phyloP scores from a whole-genome alignment of 495 filamentous ascomycete species.

The Xeromyces bisporus region DNA sequence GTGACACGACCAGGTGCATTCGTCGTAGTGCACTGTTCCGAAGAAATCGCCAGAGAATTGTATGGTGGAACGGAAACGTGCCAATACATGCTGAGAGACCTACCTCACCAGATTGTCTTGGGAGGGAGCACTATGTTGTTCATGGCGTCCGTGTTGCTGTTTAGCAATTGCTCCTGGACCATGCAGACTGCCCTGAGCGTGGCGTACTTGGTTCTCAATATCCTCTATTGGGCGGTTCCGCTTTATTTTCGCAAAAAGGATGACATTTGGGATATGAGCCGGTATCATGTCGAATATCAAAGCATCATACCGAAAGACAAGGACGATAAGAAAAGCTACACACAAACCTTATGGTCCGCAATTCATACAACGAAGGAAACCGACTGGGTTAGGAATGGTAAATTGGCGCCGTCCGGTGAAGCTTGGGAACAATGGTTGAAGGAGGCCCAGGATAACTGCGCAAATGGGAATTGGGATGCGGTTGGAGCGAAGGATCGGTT shows the following conservation, averaged over 20 bases:
- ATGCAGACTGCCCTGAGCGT: conserved; percentile 40
- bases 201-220: conserved; percentile 42
- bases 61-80: conserved; percentile 44
- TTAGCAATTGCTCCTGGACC: conserved; percentile 44
- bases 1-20: conserved; percentile 44
- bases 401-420: conserved; percentile 30
- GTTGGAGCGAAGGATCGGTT: conserved; percentile 31
- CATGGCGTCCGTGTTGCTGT: conserved; percentile 42
- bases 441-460: conserved; percentile 24
- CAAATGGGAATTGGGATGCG: conserved; percentile 24
- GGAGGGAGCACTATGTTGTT: conserved; percentile 40
- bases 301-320: conserved; percentile 22
- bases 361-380: conserved; percentile 32
- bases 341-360: conserved; percentile 38
- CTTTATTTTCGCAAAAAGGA: conserved; percentile 28
- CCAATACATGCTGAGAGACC: conserved; percentile 26
- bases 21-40: conserved; percentile 40
- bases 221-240: conserved; percentile 39
- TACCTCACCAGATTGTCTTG: conserved; percentile 32
- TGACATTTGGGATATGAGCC: conserved; percentile 32
- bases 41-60: conserved; percentile 47
- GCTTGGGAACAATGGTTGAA: conserved; percentile 36
- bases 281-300: conserved; percentile 15
- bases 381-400: conserved; percentile 30
- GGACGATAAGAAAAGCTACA: conserved; percentile 19